These are phyloP conservation scores for Pichia rugopelliculosa DNA, from an alignment of 805 yeast genomes.

Conservation along the genomic window DNA sequence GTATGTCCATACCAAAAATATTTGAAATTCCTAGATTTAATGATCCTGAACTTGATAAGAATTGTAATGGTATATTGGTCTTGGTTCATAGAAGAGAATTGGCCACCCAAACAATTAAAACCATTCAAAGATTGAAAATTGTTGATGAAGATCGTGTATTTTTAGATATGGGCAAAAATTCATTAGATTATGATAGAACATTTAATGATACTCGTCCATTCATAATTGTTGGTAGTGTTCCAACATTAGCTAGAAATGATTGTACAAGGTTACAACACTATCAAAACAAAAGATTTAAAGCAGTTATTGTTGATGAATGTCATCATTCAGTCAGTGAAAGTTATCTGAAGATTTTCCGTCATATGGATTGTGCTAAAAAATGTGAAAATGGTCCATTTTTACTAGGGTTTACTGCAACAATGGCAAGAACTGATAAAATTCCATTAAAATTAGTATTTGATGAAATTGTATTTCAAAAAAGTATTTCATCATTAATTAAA, in stretches of 20 bases:
- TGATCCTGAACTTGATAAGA: constrained; percentile 22
- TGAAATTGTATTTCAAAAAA: constrained; percentile 64
- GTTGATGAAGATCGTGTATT: constrained; percentile 11
- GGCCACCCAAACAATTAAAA: constrained; percentile 57
- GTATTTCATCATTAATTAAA: constrained; percentile 55
- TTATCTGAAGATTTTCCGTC: constrained; percentile 51
- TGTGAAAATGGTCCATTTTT: constrained; percentile 45
- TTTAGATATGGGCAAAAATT: constrained; percentile 58
- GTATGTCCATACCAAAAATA: constrained; percentile 42
- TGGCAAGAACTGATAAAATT: constrained; percentile 66
- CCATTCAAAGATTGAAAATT: constrained; percentile 35
- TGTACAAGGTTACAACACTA: constrained; percentile 41
- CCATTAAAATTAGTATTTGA: constrained; percentile 57
- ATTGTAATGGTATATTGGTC: constrained; percentile 38
- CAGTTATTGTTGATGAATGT: constrained; percentile 83
- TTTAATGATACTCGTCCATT: constrained; percentile 17
- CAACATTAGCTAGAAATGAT: constrained; percentile 41
- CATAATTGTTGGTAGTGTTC: constrained; percentile 72
- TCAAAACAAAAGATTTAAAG: constrained; percentile 53
- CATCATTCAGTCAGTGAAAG: constrained; percentile 80
- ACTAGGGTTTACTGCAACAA: constrained; percentile 85
- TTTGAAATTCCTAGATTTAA: constrained; percentile 19
- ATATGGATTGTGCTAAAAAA: constrained; percentile 25
- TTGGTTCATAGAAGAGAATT: constrained; percentile 80
- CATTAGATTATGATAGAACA: constrained; percentile 26